Evolutionary conservation across 768 basidiomycete species (phyloP), one percentile per base, ranked within the genome.

Genomic region (Leccinum barrowsii): DNA sequence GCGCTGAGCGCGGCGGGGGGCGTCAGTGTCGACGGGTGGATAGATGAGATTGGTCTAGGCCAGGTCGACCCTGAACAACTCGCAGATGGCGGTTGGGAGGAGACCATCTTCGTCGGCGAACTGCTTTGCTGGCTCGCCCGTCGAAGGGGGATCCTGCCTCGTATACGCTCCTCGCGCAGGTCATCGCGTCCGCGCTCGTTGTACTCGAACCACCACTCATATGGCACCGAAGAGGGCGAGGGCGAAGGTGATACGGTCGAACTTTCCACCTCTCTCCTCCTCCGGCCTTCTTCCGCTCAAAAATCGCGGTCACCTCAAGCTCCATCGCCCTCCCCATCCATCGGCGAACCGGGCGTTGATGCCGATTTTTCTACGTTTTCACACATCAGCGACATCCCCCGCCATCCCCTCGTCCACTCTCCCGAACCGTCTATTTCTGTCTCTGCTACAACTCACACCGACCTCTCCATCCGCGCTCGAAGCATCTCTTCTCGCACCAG

Each of bases 81-180:
- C 4, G 89, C 87, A 0, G 71, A 76, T 3, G 89, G 89, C 0
- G 82, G 80, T 52, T 80, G 81, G 79, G 81, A 84, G 17, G 90
- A 90, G 65, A 79, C 83, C n/a, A 75, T 82, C 8, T 86, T 82
- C 58, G 73, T 92, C 10, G 88, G 80, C 0, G 78, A 86, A 66
- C 73, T 90, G 3, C 76, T 91, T 11, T 88, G 87, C 66, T 88
- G 86, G 86, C 78, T 90, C 21, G 87, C 82, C 0, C 74, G 76
- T 56, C 74, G 75, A 56, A 70, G 68, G 42, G 80, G 82, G 1
- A 66, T 77, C 15, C 44, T 72, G 15, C 63, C 65, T 1, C 67
- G 56, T 5, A 52, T 56, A 17, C 64, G 12, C 13, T 57, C 61
- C 0, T 53, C 63, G 0, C 46, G 48, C 3, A 50, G 58, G 0